Evolutionary conservation across 768 basidiomycete species (phyloP).

Genomic region (Boletus coccyginus): DNA sequence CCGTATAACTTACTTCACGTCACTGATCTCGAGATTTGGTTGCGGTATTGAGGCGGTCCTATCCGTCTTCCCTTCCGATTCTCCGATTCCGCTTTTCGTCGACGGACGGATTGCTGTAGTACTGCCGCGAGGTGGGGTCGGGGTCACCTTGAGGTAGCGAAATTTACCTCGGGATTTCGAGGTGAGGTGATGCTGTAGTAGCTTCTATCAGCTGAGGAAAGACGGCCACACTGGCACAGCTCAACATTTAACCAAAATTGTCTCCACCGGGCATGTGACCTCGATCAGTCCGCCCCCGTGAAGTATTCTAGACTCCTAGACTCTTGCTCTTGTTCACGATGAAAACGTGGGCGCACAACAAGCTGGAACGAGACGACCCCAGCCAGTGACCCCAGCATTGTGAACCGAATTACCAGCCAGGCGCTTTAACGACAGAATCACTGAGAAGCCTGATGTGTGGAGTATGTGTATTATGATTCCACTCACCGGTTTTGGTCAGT

Average conservation of each 20-base stretch:
- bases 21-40: not conserved
- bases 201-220: not conserved
- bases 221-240: not conserved
- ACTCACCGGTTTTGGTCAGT: too few relatives aligned
- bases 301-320: not conserved
- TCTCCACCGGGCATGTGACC: not conserved
- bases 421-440: too few relatives aligned
- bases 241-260: not conserved
- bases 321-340: not conserved
- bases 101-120: slow-evolving; percentile 1
- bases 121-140: not conserved
- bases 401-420: too few relatives aligned
- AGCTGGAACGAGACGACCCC: too few relatives aligned
- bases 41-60: slow-evolving; percentile 10
- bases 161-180: too few relatives aligned
- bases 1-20: not conserved
- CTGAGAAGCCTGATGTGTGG: too few relatives aligned
- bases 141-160: too few relatives aligned
- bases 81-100: slow-evolving; percentile 11
- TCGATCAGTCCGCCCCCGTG: not conserved
- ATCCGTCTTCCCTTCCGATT: not conserved
- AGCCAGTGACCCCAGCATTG: too few relatives aligned
- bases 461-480: too few relatives aligned
- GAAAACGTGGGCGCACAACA: not conserved
- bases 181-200: too few relatives aligned